Evolutionary conservation across 768 basidiomycete genomes (phyloP).

Genomic region (Tylopilus subfusipes): DNA sequence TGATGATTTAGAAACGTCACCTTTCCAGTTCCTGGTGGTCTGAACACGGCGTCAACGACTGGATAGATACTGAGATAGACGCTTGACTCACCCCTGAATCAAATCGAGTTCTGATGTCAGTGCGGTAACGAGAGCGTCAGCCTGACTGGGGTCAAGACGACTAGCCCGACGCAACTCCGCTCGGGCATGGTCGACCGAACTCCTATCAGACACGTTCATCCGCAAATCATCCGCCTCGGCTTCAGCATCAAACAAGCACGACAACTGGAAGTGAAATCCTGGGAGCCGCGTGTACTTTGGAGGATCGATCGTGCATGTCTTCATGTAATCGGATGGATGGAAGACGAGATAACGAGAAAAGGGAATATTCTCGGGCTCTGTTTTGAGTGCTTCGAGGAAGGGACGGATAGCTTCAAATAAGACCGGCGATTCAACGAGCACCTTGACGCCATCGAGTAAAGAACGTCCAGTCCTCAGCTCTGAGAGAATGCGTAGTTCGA

Average conservation of each 20-base stretch:
- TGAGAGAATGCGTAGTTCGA: slow-evolving; percentile 47
- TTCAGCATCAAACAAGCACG: slow-evolving; percentile 46
- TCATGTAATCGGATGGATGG: slow-evolving; percentile 35
- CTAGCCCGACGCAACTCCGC: slow-evolving; percentile 44
- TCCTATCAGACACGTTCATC: slow-evolving; percentile 39
- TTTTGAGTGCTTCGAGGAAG: slow-evolving; percentile 58
- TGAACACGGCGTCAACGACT: slow-evolving; percentile 19
- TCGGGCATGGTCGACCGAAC: slow-evolving; percentile 48
- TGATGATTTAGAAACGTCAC: slow-evolving; percentile 27
- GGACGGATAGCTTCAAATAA: slow-evolving; percentile 68
- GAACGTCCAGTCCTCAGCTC: slow-evolving; percentile 32
- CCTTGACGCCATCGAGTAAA: slow-evolving; percentile 19
- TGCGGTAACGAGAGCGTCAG: slow-evolving; percentile 61
- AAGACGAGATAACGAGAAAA: slow-evolving; percentile 53
- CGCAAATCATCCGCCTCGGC: slow-evolving; percentile 38
- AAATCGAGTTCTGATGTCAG: slow-evolving; percentile 58
- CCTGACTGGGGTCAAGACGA: slow-evolving; percentile 67
- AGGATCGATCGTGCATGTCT: slow-evolving; percentile 37
- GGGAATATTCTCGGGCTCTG: slow-evolving; percentile 55
- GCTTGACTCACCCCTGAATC: slow-evolving; percentile 61
- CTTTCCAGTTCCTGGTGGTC: slow-evolving; percentile 80
- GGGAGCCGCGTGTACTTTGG: slow-evolving; percentile 55
- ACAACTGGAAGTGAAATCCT: slow-evolving; percentile 53
- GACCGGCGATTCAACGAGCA: slow-evolving; percentile 60
- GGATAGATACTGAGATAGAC: not conserved